Evolutionary conservation across 768 basidiomycete species (phyloP).

Genomic region (Boletus rufocinnamomeus): DNA sequence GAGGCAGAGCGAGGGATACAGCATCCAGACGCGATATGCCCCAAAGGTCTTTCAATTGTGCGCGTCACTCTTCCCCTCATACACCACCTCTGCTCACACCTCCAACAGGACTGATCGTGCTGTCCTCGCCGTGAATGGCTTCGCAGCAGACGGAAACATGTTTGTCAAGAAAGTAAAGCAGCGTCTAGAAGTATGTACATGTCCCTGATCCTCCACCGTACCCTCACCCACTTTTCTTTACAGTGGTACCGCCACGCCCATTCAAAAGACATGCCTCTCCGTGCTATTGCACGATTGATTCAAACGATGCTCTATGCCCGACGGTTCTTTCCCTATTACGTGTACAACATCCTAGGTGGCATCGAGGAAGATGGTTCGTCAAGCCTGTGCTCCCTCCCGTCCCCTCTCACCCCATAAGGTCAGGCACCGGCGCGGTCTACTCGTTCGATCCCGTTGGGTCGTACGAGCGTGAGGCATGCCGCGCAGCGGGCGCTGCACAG

Average conservation of each 20-base stretch:
- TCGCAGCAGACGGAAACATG: slow-evolving; percentile 96
- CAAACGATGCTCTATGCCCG: slow-evolving; percentile 97
- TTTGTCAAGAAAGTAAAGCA: slow-evolving; percentile 97
- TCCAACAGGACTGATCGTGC: slow-evolving; percentile 80
- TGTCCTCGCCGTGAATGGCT: slow-evolving; percentile 94
- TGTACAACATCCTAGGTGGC: slow-evolving; percentile 94
- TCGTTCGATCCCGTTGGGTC: slow-evolving; percentile 99
- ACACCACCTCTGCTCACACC: not conserved
- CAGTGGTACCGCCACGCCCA: slow-evolving; percentile 99
- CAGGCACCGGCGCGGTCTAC: slow-evolving; percentile 96
- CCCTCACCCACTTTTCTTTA: not conserved
- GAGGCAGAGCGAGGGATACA: slow-evolving; percentile 95
- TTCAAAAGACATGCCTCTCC: slow-evolving; percentile 95
- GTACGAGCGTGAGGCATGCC: slow-evolving; percentile 95
- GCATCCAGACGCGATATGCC: slow-evolving; percentile 96
- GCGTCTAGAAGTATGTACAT: slow-evolving; percentile 78
- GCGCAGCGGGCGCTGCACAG: slow-evolving; percentile 95
- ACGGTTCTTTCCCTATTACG: slow-evolving; percentile 98
- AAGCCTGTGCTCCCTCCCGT: not conserved
- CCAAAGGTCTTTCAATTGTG: slow-evolving; percentile 94
- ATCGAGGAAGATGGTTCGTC: slow-evolving; percentile 93
- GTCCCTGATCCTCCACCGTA: not conserved
- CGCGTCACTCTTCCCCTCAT: slow-evolving; percentile 32
- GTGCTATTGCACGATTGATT: slow-evolving; percentile 95
- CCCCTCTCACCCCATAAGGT: slow-evolving; percentile 7